Evolutionary conservation across 2,329 filamentous ascomycete species (phyloP).

Genomic region (Cladobotryum mycophilum): DNA sequence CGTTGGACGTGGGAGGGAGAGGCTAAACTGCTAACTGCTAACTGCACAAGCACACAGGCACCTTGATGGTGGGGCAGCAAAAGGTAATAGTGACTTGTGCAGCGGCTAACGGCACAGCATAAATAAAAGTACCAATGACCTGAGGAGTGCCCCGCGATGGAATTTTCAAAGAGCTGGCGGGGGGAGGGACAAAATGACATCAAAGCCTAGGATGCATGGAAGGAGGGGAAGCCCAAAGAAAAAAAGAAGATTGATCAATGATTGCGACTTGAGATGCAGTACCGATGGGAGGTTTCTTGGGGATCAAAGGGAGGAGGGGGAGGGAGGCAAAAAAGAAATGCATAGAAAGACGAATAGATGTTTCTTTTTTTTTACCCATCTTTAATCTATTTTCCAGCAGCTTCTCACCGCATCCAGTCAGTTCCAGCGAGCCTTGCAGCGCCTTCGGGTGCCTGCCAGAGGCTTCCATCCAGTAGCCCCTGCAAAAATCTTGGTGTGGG

Average conservation of each 20-base stretch:
- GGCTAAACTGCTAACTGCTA: no score
- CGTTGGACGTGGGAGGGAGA: no score
- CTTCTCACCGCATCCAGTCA: conserved; percentile 2
- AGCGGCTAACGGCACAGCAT: background rate
- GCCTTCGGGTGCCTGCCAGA: conserved; percentile 22
- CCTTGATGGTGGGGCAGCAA: conserved; percentile 6
- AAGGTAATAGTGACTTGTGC: conserved; percentile 4
- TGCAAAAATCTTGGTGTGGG: conserved; percentile 30
- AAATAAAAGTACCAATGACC: conserved; percentile 5
- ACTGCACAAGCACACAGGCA: no score
- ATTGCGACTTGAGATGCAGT: no score
- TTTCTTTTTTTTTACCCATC: background rate
- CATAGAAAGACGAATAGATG: conserved; percentile 1
- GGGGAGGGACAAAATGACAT: conserved; percentile 7
- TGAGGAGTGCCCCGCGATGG: conserved; percentile 12
- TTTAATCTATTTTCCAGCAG: conserved; percentile 6
- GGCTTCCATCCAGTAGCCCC: conserved; percentile 31
- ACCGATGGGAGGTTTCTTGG: no score
- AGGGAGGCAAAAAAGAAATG: conserved; percentile 1
- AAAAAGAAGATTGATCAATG: background rate
- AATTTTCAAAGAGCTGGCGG: conserved; percentile 10
- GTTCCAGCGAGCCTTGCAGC: conserved; percentile 7
- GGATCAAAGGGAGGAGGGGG: background rate
- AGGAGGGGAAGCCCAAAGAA: background rate
- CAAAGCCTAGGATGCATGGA: background rate